Base-by-base conservation (phyloP, 768 basidiomycete species). In the Termitomyces sp. region DNA sequence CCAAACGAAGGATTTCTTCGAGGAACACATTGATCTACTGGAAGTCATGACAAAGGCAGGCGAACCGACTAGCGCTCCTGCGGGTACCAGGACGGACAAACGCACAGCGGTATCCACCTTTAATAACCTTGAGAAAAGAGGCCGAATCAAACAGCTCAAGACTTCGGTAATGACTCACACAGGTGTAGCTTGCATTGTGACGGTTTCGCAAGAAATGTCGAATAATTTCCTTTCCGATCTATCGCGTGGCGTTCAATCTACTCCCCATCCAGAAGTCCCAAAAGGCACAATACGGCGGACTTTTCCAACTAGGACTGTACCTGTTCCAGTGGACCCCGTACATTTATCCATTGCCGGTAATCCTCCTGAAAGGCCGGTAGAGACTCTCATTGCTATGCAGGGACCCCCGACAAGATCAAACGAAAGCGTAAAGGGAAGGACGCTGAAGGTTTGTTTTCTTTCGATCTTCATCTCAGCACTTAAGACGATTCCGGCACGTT, bases 61-160 rank as follows among this genome's bases (percentile, higher is more conserved):
- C 7, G 88, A 91, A 66, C 75, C 86, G 0, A 83, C 88, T 0
- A 93, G 90, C 64, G 84, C 84, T 5, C 86, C 87, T 23, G 72
- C 74, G 14, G 89, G 88, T 9, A 83, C 87, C 38, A 82, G 80
- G 56, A 79, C 86, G 13, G 92, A 94, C 67, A 89, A 87, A 69
- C 80, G 89, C 13, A 92, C 92, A 1, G 80, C 86, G 32, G 79
- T 77, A 30, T 70, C 78, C 5, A 84, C 87, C 0, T 72, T 91
- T 55, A 79, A 81, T 60, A 81, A 71, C 26, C 70, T 95, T 67
- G 86, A 89, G 70, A 77, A 72, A 43, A 83, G 82, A 33, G 86
- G 87, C 8, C 82, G 85, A 62, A 72, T 95, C 60, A 93, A 85
- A 69, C 78, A 85, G 65, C 72, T 93, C 33, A 87, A 80, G 63